A percentile compares a stretch with the other conserved stretches of the same genome.
These are phyloP conservation scores for Phytophthora constricta DNA, from an alignment of 352 stramenopile genomes.

Conservation along the genomic window DNA sequence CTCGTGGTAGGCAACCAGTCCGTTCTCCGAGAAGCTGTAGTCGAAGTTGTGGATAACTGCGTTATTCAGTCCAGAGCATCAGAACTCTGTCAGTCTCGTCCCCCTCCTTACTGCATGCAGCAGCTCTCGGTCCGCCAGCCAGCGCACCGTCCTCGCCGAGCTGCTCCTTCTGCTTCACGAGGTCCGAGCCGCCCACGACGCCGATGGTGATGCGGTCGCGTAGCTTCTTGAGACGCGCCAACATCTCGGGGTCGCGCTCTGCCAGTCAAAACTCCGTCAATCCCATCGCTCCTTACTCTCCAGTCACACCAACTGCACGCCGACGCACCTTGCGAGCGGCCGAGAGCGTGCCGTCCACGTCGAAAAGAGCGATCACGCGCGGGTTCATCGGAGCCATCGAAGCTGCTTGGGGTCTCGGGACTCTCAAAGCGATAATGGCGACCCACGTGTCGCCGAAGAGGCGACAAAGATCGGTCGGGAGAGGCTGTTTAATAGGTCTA, in stretches of 20 bases:
- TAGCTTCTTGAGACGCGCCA: constrained; percentile 93
- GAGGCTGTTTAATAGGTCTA: too few species aligned
- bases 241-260: constrained; percentile 93
- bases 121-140: not conserved
- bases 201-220: constrained; percentile 96
- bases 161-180: constrained; percentile 99
- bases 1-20: constrained; percentile 97
- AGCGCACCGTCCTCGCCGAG: constrained; percentile 91
- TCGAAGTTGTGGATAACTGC: constrained; percentile 95
- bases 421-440: not conserved
- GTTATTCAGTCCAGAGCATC: too few species aligned
- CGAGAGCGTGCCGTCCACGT: constrained; percentile 99
- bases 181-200: constrained; percentile 98
- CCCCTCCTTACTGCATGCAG: too few species aligned
- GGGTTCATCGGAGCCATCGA: constrained; percentile 76
- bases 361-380: constrained; percentile 97
- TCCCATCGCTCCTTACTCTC: not conserved
- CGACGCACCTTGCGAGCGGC: constrained; percentile 92
- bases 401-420: constrained; percentile 4
- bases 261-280: not conserved
- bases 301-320: not conserved
- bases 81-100: too few species aligned
- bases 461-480: not conserved
- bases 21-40: constrained; percentile 99
- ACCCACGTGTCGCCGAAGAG: constrained; percentile 22